Base-by-base conservation (phyloP, 179 eudicot species). In the Spinacia oleracea region DNA sequence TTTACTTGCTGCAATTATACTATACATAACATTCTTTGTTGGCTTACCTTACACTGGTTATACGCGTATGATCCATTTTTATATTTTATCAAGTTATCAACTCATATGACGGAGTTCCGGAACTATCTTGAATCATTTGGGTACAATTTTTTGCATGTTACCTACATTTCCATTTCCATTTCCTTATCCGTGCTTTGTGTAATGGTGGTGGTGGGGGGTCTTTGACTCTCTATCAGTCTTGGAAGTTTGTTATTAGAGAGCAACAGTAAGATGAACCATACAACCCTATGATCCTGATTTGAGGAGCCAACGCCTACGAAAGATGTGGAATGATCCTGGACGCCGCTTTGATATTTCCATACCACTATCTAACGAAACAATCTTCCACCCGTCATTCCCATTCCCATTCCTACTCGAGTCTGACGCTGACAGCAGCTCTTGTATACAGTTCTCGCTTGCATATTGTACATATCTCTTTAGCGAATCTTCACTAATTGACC, bases 401-500 rank as follows among this genome's bases (percentile, higher is more conserved):
- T 84, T 83, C 18, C 82, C 90, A 48, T 82, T 51, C 60, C 85
- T 86, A 68, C 85, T 88, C 16, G 90, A 78, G 72, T 87, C 92
- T 0, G 97, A 94, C 27, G 98, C 97, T 0, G 92, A 88, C 0
- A 94, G 84, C 40, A 94, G 79, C 79, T 92, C 97, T 67, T 94
- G 97, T 80, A 94, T 92, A 84, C 98, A 91, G 75, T 81, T 94
- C 84, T 92, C 96, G 68, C 98, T 94, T 16, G 98, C 97, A 85
- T 83, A 86, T 65, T 84, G 83, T 73, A 92, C 98, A 51, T 92
- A 94, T 81, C 98, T 88, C 76, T 89, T 90, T 81, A 94, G 79
- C 7, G 96, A 94, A 38, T 94, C 98, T 86, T 92, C 98, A 51
- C 98, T 94, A 6, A 94, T 89, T 15, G 97, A 91, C 98, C 97